Conservation (phyloP, 352 stramenopile genomes). For the Phytophthora capsici region DNA sequence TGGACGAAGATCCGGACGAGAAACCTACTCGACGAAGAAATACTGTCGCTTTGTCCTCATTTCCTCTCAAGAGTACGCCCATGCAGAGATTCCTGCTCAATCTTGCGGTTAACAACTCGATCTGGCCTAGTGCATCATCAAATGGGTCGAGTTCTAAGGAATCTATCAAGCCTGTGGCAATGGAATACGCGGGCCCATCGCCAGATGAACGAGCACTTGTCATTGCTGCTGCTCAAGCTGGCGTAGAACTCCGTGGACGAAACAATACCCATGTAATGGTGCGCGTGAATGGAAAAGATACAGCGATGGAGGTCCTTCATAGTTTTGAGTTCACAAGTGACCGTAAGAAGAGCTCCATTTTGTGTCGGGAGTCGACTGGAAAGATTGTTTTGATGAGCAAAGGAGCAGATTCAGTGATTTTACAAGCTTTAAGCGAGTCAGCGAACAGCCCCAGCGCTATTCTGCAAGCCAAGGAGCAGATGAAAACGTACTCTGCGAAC, state of each 20-base stretch:
- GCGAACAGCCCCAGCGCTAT: conserved; percentile 35
- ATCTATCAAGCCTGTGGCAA: neutral
- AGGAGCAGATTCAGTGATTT: conserved; percentile 90
- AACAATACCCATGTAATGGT: conserved; percentile 44
- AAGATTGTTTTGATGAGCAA: conserved; percentile 69
- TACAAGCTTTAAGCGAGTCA: conserved; percentile 48
- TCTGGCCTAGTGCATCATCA: conserved; percentile 38
- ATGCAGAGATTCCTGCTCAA: conserved; percentile 59
- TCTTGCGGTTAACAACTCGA: conserved; percentile 66
- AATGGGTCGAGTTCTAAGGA: neutral
- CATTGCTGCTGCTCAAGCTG: conserved; percentile 50
- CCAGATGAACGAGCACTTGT: conserved; percentile 81
- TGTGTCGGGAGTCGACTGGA: conserved; percentile 44
- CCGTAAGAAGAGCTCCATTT: conserved; percentile 72
- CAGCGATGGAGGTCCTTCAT: conserved; percentile 56
- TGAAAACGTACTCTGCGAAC: conserved; percentile 62
- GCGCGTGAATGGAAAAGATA: conserved; percentile 33
- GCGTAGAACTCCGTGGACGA: conserved; percentile 44
- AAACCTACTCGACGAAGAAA: conserved; percentile 21
- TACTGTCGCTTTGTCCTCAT: conserved; percentile 1
- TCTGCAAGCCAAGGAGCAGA: conserved; percentile 46
- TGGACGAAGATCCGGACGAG: conserved; percentile 3
- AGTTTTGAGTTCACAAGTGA: conserved; percentile 71
- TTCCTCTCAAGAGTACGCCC: conserved; percentile 24
- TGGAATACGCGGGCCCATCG: conserved; percentile 81